phyloP scores from a whole-genome alignment of 176 grass and related monocot species.

The Eleusine indica region DNA sequence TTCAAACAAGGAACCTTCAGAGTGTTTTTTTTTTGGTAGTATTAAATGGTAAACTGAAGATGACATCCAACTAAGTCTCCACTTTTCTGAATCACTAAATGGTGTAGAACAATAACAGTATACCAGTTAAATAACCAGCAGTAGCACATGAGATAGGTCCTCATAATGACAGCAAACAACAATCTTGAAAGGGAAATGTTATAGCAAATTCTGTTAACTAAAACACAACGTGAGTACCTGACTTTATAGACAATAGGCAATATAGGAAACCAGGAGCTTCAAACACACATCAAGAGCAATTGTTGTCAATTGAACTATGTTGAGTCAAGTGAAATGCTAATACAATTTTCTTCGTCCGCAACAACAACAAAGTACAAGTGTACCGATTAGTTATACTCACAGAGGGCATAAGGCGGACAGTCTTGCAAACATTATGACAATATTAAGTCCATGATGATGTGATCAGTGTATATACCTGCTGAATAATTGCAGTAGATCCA shows the following conservation, averaged over 20 bases:
- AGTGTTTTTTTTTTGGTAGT: neutral
- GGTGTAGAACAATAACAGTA: neutral
- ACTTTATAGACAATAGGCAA: neutral
- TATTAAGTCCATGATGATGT: neutral
- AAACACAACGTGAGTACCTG: constrained; percentile 22
- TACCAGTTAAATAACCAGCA: constrained; percentile 3
- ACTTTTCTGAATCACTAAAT: neutral
- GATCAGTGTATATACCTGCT: constrained; percentile 32
- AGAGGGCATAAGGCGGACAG: neutral
- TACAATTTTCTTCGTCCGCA: constrained; percentile 14
- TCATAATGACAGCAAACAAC: neutral
- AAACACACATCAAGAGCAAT: neutral
- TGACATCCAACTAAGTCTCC: constrained; percentile 10
- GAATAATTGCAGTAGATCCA: constrained; percentile 4
- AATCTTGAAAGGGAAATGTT: neutral
- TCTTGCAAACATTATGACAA: neutral
- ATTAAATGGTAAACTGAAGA: neutral
- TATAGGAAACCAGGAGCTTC: neutral
- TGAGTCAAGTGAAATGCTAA: constrained; percentile 3
- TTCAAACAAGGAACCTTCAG: neutral
- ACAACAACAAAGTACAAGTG: neutral
- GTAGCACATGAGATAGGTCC: neutral
- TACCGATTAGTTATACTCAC: neutral
- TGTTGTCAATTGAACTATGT: constrained; percentile 18
- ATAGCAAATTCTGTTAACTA: neutral